Evolutionary conservation across 2,329 filamentous ascomycete genomes (phyloP).

Genomic region (Remersonia thermophila): DNA sequence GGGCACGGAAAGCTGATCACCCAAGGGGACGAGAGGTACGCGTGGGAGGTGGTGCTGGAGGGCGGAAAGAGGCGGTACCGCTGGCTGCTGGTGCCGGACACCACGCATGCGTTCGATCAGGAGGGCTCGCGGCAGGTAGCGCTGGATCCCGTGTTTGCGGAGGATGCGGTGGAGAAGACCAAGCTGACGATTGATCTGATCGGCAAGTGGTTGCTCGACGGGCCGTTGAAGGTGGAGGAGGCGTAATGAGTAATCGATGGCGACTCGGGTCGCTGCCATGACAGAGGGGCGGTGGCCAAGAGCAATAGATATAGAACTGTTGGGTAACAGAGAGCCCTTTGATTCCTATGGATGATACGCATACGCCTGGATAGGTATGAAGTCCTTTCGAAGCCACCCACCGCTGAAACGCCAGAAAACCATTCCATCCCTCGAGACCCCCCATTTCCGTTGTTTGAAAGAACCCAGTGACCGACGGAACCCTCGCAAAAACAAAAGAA

Average conservation of each 20-base stretch:
- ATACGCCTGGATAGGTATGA: too few species aligned
- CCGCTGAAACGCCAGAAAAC: too few species aligned
- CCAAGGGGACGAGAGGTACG: conserved; percentile 20
- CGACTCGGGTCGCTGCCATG: too few species aligned
- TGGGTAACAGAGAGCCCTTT: too few species aligned
- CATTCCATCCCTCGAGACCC: too few species aligned
- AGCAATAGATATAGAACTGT: too few species aligned
- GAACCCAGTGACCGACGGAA: too few species aligned
- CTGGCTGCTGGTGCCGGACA: conserved; percentile 24
- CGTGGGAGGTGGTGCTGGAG: conserved; percentile 16
- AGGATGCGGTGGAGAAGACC: conserved; percentile 18
- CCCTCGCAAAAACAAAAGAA: too few species aligned
- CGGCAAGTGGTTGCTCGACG: conserved; percentile 19
- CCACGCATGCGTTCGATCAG: conserved; percentile 22
- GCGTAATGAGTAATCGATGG: not conserved
- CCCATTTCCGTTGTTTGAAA: too few species aligned
- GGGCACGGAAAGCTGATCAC: conserved; percentile 16
- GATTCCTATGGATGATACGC: too few species aligned
- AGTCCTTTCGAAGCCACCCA: too few species aligned
- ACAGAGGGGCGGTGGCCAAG: too few species aligned
- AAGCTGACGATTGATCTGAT: conserved; percentile 17
- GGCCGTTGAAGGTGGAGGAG: conserved; percentile 5
- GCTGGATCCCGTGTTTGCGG: conserved; percentile 14
- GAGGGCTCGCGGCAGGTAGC: conserved; percentile 9
- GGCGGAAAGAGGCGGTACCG: conserved; percentile 13